Evolutionary conservation across 2,329 filamentous ascomycete species (phyloP).

Genomic region (Aspergillus eucalypticola): DNA sequence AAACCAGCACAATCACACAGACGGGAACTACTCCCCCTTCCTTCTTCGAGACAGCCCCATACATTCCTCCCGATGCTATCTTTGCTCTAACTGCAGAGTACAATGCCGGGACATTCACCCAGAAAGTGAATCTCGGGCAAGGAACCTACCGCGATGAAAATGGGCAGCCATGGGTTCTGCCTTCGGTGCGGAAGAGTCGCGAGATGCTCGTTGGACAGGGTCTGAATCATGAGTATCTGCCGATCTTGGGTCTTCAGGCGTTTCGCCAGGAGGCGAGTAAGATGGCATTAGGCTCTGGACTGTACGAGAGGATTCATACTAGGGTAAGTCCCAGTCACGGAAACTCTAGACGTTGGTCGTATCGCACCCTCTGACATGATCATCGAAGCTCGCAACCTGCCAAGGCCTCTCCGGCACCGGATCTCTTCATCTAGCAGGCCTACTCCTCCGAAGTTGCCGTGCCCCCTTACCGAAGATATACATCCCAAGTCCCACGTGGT

Average conservation of each 20-base stretch:
- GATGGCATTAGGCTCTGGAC: slow-evolving; percentile 68
- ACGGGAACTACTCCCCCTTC: slow-evolving; percentile 1
- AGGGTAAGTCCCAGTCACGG: not conserved
- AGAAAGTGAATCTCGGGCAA: slow-evolving; percentile 91
- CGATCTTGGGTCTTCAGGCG: slow-evolving; percentile 78
- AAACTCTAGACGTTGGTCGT: no score
- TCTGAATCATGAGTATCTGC: slow-evolving; percentile 89
- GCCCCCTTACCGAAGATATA: slow-evolving; percentile 59
- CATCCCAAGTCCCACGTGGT: slow-evolving; percentile 92
- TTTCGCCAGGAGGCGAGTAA: slow-evolving; percentile 85
- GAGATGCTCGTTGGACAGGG: slow-evolving; percentile 61
- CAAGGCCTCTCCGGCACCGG: slow-evolving; percentile 91
- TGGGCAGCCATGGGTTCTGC: slow-evolving; percentile 91
- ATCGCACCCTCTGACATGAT: not conserved
- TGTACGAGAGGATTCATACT: slow-evolving; percentile 18
- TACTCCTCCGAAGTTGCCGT: slow-evolving; percentile 20
- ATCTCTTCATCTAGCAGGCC: slow-evolving; percentile 27
- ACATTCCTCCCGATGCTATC: slow-evolving; percentile 25
- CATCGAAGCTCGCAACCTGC: slow-evolving; percentile 40
- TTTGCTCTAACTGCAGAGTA: slow-evolving; percentile 49
- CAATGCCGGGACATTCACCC: slow-evolving; percentile 65
- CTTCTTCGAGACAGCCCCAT: slow-evolving; percentile 20
- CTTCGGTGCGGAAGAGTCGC: slow-evolving; percentile 68
- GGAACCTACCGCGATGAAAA: slow-evolving; percentile 90
- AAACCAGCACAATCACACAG: not conserved